Percentiles rank a stretch among this genome's conserved stretches.
phyloP scores from a whole-genome alignment of 805 yeast genomes.

The Candida ascalaphidarum region DNA sequence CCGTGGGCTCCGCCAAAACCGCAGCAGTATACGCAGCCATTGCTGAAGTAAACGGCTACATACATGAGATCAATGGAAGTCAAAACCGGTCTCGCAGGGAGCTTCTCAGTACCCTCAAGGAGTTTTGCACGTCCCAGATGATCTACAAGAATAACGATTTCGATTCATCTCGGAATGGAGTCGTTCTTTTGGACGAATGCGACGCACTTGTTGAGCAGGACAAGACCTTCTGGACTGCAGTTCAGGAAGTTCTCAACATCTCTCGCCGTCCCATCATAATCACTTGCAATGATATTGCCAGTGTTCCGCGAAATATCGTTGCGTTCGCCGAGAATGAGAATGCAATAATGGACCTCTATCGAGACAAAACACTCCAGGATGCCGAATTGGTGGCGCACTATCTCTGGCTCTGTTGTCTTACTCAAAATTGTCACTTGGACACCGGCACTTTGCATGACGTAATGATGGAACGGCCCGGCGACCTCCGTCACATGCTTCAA shows the following conservation, averaged over 20 bases:
- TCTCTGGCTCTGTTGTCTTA: constrained; percentile 30
- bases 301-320: constrained; percentile 40
- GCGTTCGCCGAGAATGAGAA: constrained; percentile 37
- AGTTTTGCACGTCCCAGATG: constrained; percentile 76
- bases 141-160: constrained; percentile 42
- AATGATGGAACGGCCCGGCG: constrained; percentile 9
- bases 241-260: constrained; percentile 50
- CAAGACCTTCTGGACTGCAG: constrained; percentile 69
- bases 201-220: constrained; percentile 76
- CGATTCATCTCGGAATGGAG: constrained; percentile 43
- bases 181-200: constrained; percentile 78
- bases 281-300: constrained; percentile 45
- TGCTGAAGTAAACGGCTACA: constrained; percentile 54
- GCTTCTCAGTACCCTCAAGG: constrained; percentile 55
- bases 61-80: constrained; percentile 77
- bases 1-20: constrained; percentile 72
- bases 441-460: constrained; percentile 18
- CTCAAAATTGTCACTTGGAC: constrained; percentile 26
- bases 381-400: constrained; percentile 22
- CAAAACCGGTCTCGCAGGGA: constrained; percentile 67
- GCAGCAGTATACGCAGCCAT: constrained; percentile 63
- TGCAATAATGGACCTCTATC: constrained; percentile 20
- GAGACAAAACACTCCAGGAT: too few species aligned
- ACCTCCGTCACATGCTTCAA: too few species aligned
- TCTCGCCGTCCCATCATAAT: constrained; percentile 65